Base-by-base conservation (phyloP, 495 filamentous ascomycete genomes). In the Lasiosphaeria hispida region DNA sequence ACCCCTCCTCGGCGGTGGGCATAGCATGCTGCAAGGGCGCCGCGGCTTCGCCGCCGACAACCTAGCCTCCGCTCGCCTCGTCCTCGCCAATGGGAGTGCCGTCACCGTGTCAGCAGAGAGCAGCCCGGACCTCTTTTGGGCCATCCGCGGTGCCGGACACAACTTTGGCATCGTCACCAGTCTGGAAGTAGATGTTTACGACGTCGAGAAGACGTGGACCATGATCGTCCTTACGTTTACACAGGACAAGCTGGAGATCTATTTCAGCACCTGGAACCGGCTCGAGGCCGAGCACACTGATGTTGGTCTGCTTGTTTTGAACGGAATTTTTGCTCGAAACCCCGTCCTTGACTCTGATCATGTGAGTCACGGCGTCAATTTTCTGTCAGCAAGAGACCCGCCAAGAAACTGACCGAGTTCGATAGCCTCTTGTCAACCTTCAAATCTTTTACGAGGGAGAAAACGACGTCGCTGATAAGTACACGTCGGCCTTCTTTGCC, bases 91-190 rank as follows among this genome's bases (percentile, higher is more conserved):
- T 41, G 81, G 81, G 0, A 58, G 63, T 1, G 51, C 67, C 15
- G 65, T 69, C 10, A 71, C 52, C 6, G 74, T 76, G 7, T 72
- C 68, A 19, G 39, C 59, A 4, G 54, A 69, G 2, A 45, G 62
- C 3, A 58, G 74, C 48, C 55, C 73, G 3, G 73, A 81, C 23
- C 69, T 82, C 19, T 82, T 72, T 60, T 81, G 79, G 77, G 79
- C 72, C 1, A 64, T 84, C 38, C 68, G 71, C n/a, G 81, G 81
- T 23, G 81, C 79, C 7, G 80, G 81, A 0, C 75, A 79, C 50
- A 83, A 83, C 60, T 83, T 83, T 52, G 81, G 81, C 14, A 73
- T 83, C 48, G 75, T 83, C 11, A 70, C 69, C 0, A 58, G 40
- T 41, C 48, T 58, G 35, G 42, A 55, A 3, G 10, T 59, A 37